Conservation (phyloP, 805 yeast species). For the Nakazawaea ambrosiae region DNA sequence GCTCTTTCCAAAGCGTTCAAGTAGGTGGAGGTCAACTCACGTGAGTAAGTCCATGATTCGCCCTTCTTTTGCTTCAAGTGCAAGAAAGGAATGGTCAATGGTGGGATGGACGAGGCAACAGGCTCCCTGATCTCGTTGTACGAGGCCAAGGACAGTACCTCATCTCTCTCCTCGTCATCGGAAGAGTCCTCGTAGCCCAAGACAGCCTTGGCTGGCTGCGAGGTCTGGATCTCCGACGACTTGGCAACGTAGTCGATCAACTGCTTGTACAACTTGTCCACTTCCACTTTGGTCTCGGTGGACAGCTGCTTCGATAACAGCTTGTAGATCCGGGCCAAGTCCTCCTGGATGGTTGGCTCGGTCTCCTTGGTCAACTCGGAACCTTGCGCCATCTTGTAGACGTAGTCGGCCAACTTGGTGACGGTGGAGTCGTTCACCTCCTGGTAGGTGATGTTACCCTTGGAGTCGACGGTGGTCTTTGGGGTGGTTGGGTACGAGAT, state of each 20-base stretch:
- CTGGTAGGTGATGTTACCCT: conserved; percentile 79
- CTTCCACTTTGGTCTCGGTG: conserved; percentile 59
- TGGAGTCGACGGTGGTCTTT: conserved; percentile 76
- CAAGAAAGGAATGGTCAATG: conserved; percentile 89
- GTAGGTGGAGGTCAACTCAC: conserved; percentile 65
- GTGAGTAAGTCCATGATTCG: conserved; percentile 73
- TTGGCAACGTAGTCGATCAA: conserved; percentile 62
- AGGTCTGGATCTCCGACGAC: conserved; percentile 63
- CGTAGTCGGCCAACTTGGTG: conserved; percentile 92
- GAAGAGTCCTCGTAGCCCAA: conserved; percentile 39
- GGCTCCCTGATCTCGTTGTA: conserved; percentile 62
- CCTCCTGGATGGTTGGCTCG: conserved; percentile 79
- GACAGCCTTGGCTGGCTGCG: conserved; percentile 50
- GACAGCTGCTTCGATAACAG: conserved; percentile 75
- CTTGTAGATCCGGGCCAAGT: conserved; percentile 73
- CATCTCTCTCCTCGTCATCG: conserved; percentile 55
- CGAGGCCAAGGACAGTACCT: conserved; percentile 79
- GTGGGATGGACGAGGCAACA: conserved; percentile 66
- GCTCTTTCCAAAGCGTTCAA: conserved; percentile 89
- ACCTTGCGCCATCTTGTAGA: conserved; percentile 94
- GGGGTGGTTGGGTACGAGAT: conserved; percentile 94
- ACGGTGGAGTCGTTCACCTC: conserved; percentile 88
- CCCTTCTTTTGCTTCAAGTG: conserved; percentile 83
- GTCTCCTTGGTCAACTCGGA: conserved; percentile 66
- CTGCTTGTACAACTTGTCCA: conserved; percentile 65